Conservation (phyloP, 202 grass and related monocot genomes). For the Musa balbisiana region DNA sequence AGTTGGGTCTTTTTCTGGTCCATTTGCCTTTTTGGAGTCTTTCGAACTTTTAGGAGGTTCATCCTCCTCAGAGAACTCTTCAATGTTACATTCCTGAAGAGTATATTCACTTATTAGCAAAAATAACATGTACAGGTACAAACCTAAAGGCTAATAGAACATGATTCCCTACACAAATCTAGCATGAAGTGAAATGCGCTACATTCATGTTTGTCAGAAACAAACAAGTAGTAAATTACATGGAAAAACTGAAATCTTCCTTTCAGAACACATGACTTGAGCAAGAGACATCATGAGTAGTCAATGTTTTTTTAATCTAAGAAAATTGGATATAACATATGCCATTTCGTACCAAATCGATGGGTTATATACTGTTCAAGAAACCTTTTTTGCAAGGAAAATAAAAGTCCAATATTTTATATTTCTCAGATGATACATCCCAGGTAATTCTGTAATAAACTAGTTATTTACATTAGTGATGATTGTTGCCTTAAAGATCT, state of each 20-base stretch:
- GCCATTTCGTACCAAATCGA: too few species aligned
- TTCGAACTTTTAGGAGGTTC: constrained; percentile 81
- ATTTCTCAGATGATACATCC: too few species aligned
- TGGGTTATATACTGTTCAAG: too few species aligned
- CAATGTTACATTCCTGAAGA: constrained; percentile 94
- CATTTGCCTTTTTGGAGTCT: constrained; percentile 86
- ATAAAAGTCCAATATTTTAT: too few species aligned
- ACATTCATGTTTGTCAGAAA: not conserved
- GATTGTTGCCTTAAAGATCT: not conserved
- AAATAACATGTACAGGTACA: not conserved
- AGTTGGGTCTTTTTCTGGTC: constrained; percentile 72
- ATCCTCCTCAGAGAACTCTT: constrained; percentile 81
- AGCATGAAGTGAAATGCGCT: too few species aligned
- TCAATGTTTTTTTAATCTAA: too few species aligned
- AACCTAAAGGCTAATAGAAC: too few species aligned
- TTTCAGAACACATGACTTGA: not conserved
- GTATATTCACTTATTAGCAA: not conserved
- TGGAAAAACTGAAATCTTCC: not conserved
- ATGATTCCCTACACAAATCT: too few species aligned
- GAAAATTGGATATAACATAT: too few species aligned
- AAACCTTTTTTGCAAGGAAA: too few species aligned
- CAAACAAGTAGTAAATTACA: not conserved
- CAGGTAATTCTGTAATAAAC: too few species aligned
- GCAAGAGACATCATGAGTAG: not conserved
- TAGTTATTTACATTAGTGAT: not conserved